These are phyloP conservation scores for Fomitopsis palustris DNA, from an alignment of 1,284 basidiomycete species.

Conservation along the genomic window DNA sequence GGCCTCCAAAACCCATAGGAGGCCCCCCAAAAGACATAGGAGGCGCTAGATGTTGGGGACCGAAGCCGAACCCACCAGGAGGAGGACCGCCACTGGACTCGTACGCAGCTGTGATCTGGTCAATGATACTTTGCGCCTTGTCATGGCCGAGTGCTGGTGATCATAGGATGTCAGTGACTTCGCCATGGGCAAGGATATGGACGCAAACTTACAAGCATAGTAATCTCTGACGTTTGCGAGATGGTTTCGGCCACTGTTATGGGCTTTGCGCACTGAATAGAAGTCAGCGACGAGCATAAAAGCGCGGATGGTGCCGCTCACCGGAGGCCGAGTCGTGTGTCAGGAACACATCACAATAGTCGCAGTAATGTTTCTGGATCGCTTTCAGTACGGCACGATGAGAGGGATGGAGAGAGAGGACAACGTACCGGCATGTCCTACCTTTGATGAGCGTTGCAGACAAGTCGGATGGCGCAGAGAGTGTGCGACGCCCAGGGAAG, in stretches of 20 bases:
- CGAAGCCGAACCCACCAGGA: conserved; percentile 79
- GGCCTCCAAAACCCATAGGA: conserved; percentile 46
- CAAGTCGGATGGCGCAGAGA: neutral
- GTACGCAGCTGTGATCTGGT: conserved; percentile 91
- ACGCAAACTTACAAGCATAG: conserved; percentile 75
- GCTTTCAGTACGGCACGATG: conserved; percentile 2
- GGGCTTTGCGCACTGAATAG: conserved; percentile 86
- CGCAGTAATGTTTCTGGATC: conserved; percentile 80
- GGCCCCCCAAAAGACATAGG: conserved; percentile 43
- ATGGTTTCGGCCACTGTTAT: conserved; percentile 97
- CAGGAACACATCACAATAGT: conserved; percentile 90
- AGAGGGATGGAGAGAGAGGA: neutral
- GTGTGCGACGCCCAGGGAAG: neutral
- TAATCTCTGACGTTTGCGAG: conserved; percentile 96
- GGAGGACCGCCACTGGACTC: conserved; percentile 83
- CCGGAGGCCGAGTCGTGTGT: conserved; percentile 90
- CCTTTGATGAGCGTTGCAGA: conserved; percentile 10
- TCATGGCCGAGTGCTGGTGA: conserved; percentile 91
- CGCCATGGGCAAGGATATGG: neutral
- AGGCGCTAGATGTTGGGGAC: conserved; percentile 61
- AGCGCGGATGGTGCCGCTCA: conserved; percentile 27
- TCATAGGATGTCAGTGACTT: conserved; percentile 13
- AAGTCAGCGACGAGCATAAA: conserved; percentile 11
- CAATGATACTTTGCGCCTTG: conserved; percentile 94
- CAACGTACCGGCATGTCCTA: conserved; percentile 49